Evolutionary conservation across 495 filamentous ascomycete species (phyloP).

Genomic region (Lichina pygmaea): DNA sequence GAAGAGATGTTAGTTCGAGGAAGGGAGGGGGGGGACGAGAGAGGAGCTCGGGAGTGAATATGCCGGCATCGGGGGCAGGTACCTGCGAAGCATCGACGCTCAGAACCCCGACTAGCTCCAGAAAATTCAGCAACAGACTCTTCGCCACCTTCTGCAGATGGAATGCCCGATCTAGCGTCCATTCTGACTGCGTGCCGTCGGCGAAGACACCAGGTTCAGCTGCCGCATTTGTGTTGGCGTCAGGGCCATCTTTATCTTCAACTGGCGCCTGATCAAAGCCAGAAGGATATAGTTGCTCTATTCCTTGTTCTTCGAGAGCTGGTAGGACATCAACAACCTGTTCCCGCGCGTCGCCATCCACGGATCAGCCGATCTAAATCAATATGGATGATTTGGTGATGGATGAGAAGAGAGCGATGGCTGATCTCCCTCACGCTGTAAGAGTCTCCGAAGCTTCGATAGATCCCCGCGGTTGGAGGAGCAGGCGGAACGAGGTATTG

Average conservation of each 20-base stretch:
- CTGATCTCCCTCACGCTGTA: conserved; percentile 23
- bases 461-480: conserved; percentile 41
- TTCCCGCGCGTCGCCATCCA: conserved; percentile 1
- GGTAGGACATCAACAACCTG: conserved; percentile 36
- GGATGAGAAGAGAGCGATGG: neutral
- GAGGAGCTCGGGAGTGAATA: neutral
- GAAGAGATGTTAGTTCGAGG: neutral
- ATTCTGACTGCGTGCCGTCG: conserved; percentile 10
- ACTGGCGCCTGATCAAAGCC: no score
- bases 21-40: conserved; percentile 2
- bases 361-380: no score
- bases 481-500: conserved; percentile 58
- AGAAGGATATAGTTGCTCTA: conserved; percentile 38
- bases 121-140: conserved; percentile 58
- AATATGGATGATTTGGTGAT: neutral
- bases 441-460: conserved; percentile 42
- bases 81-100: conserved; percentile 31
- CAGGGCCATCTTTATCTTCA: no score
- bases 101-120: conserved; percentile 52
- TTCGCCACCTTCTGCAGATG: conserved; percentile 59
- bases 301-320: conserved; percentile 36
- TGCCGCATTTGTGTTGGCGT: conserved; percentile 9
- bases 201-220: conserved; percentile 14
- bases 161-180: conserved; percentile 35
- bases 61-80: neutral